Percentiles rank a stretch among this genome's conserved stretches.
Conservation (phyloP, 306 rosid genomes). For the Geum urbanum region DNA sequence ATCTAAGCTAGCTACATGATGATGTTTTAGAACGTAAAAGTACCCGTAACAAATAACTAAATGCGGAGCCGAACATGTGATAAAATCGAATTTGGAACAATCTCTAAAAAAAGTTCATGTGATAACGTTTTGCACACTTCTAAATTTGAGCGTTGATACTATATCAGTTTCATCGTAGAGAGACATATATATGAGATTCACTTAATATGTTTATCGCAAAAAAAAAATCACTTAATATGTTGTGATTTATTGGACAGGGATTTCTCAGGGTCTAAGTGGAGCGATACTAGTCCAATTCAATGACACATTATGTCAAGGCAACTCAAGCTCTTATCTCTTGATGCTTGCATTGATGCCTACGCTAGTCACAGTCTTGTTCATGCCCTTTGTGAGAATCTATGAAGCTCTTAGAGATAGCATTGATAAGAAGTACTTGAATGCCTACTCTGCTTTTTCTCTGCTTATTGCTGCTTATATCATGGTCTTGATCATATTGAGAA, state of each 20-base stretch:
- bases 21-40: no score
- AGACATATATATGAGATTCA: not conserved
- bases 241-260: slow-evolving; percentile 48
- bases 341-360: slow-evolving; percentile 74
- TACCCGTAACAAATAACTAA: no score
- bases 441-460: slow-evolving; percentile 51
- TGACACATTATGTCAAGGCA: slow-evolving; percentile 44
- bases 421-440: slow-evolving; percentile 62
- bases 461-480: slow-evolving; percentile 60
- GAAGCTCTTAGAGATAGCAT: slow-evolving; percentile 26
- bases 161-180: no score
- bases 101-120: no score
- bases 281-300: slow-evolving; percentile 75
- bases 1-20: no score
- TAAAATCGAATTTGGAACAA: no score
- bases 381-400: slow-evolving; percentile 67
- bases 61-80: no score
- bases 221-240: no score
- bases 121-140: no score
- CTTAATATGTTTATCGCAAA: no score
- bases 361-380: slow-evolving; percentile 36
- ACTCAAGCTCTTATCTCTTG: slow-evolving; percentile 62
- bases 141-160: no score
- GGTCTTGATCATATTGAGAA: slow-evolving; percentile 50
- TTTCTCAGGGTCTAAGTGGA: slow-evolving; percentile 84